A percentile compares a stretch with the other conserved stretches of the same genome.
Evolutionary conservation across 2,329 filamentous ascomycete species (phyloP).

Genomic region (Knufia fluminis): DNA sequence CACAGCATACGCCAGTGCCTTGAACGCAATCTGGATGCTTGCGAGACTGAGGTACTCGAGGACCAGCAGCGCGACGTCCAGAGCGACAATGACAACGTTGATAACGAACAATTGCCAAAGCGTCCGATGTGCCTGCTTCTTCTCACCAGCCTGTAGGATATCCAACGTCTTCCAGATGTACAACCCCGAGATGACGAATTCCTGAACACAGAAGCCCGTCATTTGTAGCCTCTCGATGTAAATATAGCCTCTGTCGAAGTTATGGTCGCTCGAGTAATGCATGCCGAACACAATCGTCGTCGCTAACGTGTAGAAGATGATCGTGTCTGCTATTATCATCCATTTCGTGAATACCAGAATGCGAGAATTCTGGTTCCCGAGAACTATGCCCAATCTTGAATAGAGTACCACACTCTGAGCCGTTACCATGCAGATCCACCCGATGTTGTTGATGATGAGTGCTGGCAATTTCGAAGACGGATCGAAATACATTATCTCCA

Average conservation of each 20-base stretch:
- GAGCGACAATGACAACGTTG: slow-evolving; percentile 38
- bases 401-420: slow-evolving; percentile 55
- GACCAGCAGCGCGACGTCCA: slow-evolving; percentile 37
- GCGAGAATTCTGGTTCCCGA: slow-evolving; percentile 42
- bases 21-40: slow-evolving; percentile 33
- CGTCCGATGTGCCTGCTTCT: slow-evolving; percentile 7
- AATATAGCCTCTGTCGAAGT: slow-evolving; percentile 30
- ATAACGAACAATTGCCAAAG: slow-evolving; percentile 47
- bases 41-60: slow-evolving; percentile 34
- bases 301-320: slow-evolving; percentile 43
- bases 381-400: slow-evolving; percentile 52
- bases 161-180: slow-evolving; percentile 47
- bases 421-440: slow-evolving; percentile 53
- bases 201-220: slow-evolving; percentile 38
- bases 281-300: slow-evolving; percentile 22
- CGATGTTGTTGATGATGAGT: slow-evolving; percentile 40
- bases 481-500: slow-evolving; percentile 13
- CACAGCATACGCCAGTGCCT: slow-evolving; percentile 30
- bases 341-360: slow-evolving; percentile 42
- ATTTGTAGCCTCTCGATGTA: slow-evolving; percentile 39
- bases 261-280: slow-evolving; percentile 20
- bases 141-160: slow-evolving; percentile 10
- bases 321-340: slow-evolving; percentile 49
- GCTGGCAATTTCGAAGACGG: neutral
- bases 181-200: slow-evolving; percentile 38